A percentile compares a stretch with the other conserved stretches of the same genome.
phyloP scores from a whole-genome alignment of 345 rosid genomes.

The Psidium guajava region DNA sequence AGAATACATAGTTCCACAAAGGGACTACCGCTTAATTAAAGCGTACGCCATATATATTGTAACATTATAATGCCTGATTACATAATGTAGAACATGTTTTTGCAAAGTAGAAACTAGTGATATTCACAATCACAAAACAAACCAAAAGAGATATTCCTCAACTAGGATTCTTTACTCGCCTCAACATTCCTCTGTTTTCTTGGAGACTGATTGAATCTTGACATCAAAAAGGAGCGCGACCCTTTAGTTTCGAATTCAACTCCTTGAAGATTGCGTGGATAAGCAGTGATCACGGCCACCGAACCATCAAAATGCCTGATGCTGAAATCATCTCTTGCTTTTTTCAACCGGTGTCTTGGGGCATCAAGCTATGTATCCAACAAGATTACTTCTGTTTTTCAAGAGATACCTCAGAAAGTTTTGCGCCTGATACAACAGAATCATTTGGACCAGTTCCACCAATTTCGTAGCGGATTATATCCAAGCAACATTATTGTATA shows the following conservation, averaged over 20 bases:
- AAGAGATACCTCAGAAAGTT: background rate
- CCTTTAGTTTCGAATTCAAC: background rate
- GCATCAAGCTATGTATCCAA: background rate
- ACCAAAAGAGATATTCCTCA: background rate
- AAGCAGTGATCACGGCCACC: background rate
- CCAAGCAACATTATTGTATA: accelerated
- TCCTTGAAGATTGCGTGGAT: background rate
- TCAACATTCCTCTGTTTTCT: background rate
- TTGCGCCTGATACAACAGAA: accelerated
- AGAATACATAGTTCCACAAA: background rate
- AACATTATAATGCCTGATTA: background rate
- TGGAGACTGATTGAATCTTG: background rate
- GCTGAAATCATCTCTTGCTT: background rate
- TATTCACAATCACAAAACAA: background rate
- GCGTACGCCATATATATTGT: background rate
- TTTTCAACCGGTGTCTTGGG: background rate
- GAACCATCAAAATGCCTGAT: background rate
- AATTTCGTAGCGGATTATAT: background rate
- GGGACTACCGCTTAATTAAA: background rate
- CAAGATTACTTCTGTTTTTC: background rate
- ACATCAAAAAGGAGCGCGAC: accelerated
- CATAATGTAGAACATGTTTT: background rate
- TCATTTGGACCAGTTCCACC: background rate
- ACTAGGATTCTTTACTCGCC: background rate
- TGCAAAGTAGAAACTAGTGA: background rate